Conservation (phyloP, 768 basidiomycete species). For the Psilocybe cubensis region DNA sequence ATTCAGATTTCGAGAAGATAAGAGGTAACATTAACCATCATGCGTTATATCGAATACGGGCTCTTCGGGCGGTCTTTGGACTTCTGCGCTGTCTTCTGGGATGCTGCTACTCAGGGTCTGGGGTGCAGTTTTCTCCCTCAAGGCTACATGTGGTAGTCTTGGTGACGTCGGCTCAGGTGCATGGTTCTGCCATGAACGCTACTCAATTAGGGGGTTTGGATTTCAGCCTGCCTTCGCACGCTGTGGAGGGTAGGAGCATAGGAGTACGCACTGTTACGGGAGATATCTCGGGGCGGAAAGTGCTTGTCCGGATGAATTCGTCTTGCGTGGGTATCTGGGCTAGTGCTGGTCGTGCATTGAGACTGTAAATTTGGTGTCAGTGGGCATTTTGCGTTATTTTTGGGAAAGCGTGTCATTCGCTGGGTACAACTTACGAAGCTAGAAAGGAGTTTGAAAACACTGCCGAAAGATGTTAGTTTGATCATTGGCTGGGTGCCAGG, state of each 20-base stretch:
- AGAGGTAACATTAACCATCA: no score
- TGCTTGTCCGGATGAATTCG: background rate
- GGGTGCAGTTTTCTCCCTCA: no score
- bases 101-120: no score
- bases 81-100: no score
- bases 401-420: background rate
- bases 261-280: background rate
- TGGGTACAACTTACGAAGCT: background rate
- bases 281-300: background rate
- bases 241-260: background rate
- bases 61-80: no score
- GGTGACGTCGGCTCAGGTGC: no score
- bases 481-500: background rate
- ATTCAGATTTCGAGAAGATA: no score
- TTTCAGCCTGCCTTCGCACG: no score
- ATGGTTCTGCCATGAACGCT: no score
- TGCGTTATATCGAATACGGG: no score
- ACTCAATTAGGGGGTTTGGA: no score
- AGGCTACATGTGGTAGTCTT: no score
- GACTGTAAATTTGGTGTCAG: conserved; percentile 12
- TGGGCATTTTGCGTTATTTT: conserved; percentile 1
- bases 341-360: conserved; percentile 16
- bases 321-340: conserved; percentile 12
- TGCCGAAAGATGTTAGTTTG: background rate
- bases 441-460: conserved; percentile 7